phyloP scores from a whole-genome alignment of 2,329 filamentous ascomycete genomes.

The Trichoderma brevicompactum region DNA sequence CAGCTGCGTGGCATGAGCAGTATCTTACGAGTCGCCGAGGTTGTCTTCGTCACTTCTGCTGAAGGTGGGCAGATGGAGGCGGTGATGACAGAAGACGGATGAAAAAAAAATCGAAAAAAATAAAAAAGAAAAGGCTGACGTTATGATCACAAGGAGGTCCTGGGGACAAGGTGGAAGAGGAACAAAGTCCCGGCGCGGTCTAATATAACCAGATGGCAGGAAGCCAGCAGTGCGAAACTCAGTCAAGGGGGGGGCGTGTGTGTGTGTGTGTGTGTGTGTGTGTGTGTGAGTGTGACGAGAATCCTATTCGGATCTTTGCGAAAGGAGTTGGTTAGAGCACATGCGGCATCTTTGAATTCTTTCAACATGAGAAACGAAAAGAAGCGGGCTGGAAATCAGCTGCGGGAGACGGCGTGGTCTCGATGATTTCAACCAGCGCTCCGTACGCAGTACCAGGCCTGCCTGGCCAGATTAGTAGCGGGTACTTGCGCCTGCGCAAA shows the following conservation, averaged over 20 bases:
- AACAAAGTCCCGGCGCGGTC: slow-evolving; percentile 19
- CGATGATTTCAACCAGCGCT: neutral
- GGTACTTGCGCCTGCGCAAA: neutral
- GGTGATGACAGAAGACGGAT: too few relatives aligned
- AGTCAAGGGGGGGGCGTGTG: neutral
- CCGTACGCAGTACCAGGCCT: neutral
- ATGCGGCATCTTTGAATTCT: slow-evolving; percentile 10
- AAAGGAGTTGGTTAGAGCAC: slow-evolving; percentile 23
- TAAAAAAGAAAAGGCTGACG: slow-evolving; percentile 28
- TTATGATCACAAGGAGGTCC: slow-evolving; percentile 39
- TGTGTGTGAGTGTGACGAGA: neutral
- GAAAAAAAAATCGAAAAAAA: neutral
- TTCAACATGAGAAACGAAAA: neutral
- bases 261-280: too few relatives aligned
- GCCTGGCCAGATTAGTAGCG: neutral
- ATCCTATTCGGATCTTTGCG: neutral
- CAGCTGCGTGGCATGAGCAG: too few relatives aligned
- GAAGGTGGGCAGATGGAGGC: neutral
- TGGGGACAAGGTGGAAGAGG: slow-evolving; percentile 30
- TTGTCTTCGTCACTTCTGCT: neutral
- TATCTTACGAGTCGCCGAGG: too few relatives aligned
- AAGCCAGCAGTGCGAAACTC: neutral
- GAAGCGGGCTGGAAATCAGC: slow-evolving; percentile 13
- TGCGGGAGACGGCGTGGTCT: slow-evolving; percentile 5
- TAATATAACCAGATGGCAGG: slow-evolving; percentile 24